phyloP scores from a whole-genome alignment of 108 stramenopile species.

The Fragilaria radians region DNA sequence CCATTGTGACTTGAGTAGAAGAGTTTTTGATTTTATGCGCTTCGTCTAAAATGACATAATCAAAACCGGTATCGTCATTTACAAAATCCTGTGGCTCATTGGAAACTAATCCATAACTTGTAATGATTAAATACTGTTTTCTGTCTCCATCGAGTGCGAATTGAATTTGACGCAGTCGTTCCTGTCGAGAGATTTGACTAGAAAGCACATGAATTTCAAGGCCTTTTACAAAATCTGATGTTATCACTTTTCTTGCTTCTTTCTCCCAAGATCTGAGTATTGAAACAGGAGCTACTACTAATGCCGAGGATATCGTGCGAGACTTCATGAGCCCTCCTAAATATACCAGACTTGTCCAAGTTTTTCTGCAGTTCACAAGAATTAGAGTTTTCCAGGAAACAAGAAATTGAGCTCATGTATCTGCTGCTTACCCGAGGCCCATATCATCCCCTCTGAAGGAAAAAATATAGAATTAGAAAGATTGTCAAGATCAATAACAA shows the following conservation, averaged over 20 bases:
- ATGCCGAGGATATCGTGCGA: conserved; percentile 55
- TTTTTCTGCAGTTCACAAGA: conserved; percentile 40
- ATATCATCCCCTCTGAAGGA: conserved; percentile 28
- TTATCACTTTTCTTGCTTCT: conserved; percentile 53
- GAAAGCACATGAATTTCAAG: conserved; percentile 46
- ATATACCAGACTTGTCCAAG: conserved; percentile 50
- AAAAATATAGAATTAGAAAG: neutral
- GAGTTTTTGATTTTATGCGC: conserved; percentile 94
- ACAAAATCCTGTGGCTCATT: conserved; percentile 9
- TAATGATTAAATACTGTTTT: conserved; percentile 56
- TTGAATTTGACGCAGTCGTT: neutral
- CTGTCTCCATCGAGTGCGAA: conserved; percentile 2
- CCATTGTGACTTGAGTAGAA: conserved; percentile 53
- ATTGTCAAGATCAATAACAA: neutral
- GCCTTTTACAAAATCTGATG: conserved; percentile 29
- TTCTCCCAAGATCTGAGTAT: conserved; percentile 71
- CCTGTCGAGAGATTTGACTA: conserved; percentile 25
- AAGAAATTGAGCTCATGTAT: neutral
- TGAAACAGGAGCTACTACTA: conserved; percentile 63
- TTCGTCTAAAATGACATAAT: conserved; percentile 94
- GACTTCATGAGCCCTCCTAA: conserved; percentile 69
- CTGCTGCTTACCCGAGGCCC: conserved; percentile 16
- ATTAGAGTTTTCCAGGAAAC: neutral
- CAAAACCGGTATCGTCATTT: conserved; percentile 47
- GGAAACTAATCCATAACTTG: conserved; percentile 65